Evolutionary conservation across 1,284 basidiomycete genomes (phyloP), one percentile per base, ranked within the genome.

Genomic region (Moesziomyces sp.): DNA sequence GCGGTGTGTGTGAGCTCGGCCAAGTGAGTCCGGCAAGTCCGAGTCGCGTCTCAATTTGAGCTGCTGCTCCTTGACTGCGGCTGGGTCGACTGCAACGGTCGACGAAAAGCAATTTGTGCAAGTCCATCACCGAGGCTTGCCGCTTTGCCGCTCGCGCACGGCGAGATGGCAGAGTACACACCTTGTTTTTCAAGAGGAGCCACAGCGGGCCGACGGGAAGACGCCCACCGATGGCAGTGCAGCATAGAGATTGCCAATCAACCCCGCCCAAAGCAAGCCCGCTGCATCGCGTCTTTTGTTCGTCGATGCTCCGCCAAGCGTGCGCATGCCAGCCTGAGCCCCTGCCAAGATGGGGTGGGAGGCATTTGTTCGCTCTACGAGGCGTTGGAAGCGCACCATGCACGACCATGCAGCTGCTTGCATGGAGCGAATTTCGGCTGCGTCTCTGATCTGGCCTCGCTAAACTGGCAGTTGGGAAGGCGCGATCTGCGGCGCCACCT

Each of bases 371-470:
- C 45, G 23, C 26, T 30, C 24, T 47, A 14, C 54, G 30, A 56
- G 53, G 30, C 40, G 21, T n/a, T 35, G 19, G 55, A 51, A 46
- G 42, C 35, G 40, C 48, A 52, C 44, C 28, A 50, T 58, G 56
- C 56, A 51, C 46, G 49, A 58, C 34, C 44, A 52, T 52, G 56
- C 56, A 58, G 5, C 26, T 9, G n/a, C 28, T 19, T 58, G 56
- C 55, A 58, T 38, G 24, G 42, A 47, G 45, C 21, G 45, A 23
- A 19, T 21, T 46, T 23, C 26, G 23, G 23, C 26, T 24, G 23
- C 23, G 23, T 26, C 16, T 26, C 28, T 21, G 26, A 23, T 46
- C 19, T 23, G 13, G 30, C 30, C 30, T 34, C 30, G 30, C 10
- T 34, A 34, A 34, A 34, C 10, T 34, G 30, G 30, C 30, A 34